Conservation (phyloP, 139 green algal species). For the Zygnema circumcarinatum region DNA sequence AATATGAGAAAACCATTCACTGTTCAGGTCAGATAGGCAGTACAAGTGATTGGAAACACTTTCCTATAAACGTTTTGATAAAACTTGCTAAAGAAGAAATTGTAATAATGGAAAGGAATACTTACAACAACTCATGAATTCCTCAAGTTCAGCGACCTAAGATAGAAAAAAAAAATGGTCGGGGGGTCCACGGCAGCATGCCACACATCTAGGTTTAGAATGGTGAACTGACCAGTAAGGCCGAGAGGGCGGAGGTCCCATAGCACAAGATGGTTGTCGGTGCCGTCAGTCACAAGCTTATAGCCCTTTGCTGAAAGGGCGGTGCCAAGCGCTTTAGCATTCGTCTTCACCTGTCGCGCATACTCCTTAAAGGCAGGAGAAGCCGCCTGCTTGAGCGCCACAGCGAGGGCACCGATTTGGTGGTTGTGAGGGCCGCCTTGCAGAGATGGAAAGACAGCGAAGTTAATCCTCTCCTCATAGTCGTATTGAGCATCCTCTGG, state of each 20-base stretch:
- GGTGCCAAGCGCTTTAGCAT: slow-evolving; percentile 72
- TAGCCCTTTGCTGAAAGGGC: slow-evolving; percentile 77
- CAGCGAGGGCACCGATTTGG: slow-evolving; percentile 84
- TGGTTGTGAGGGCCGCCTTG: slow-evolving; percentile 92
- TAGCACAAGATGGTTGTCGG: slow-evolving; percentile 88
- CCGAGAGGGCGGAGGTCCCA: slow-evolving; percentile 83
- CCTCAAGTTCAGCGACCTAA: too few relatives aligned
- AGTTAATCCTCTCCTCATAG: slow-evolving; percentile 86
- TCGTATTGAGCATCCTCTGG: slow-evolving; percentile 63
- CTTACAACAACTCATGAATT: too few relatives aligned
- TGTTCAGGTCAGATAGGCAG: too few relatives aligned
- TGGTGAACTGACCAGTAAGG: slow-evolving; percentile 71
- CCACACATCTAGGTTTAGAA: too few relatives aligned
- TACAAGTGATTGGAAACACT: too few relatives aligned
- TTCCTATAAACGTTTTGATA: too few relatives aligned
- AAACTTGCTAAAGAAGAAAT: too few relatives aligned
- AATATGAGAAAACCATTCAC: too few relatives aligned
- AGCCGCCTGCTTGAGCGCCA: slow-evolving; percentile 76
- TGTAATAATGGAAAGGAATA: too few relatives aligned
- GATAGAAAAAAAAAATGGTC: too few relatives aligned
- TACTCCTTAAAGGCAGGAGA: slow-evolving; percentile 57
- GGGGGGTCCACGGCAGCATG: too few relatives aligned
- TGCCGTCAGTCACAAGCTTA: slow-evolving; percentile 84
- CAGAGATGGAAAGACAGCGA: slow-evolving; percentile 85
- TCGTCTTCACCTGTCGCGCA: slow-evolving; percentile 74